A percentile compares a stretch with the other conserved stretches of the same genome.
Conservation (phyloP, 768 basidiomycete species). For the Phaeotremella skinneri region DNA sequence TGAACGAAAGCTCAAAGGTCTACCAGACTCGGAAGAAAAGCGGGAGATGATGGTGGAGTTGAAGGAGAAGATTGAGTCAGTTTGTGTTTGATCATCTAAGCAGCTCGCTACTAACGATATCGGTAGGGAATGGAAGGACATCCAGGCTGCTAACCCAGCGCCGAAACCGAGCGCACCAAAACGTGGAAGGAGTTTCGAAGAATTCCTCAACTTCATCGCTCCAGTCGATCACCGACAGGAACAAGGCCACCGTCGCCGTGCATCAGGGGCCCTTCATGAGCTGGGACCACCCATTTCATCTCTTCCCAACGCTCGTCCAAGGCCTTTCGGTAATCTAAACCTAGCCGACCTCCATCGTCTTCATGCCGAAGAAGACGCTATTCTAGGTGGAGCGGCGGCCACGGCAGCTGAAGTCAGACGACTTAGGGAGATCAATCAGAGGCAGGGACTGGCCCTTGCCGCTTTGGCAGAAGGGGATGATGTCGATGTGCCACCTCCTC, state of each 20-base stretch:
- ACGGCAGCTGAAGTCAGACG: conserved; percentile 21
- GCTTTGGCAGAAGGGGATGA: not conserved
- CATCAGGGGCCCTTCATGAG: conserved; percentile 31
- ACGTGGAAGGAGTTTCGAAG: conserved; percentile 25
- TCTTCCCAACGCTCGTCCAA: not conserved
- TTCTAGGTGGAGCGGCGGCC: not conserved
- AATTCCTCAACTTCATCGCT: conserved; percentile 29
- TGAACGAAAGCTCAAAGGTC: conserved; percentile 32
- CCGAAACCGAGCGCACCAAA: conserved; percentile 13
- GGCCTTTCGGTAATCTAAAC: conserved; percentile 7
- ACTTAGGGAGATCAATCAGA: conserved; percentile 19
- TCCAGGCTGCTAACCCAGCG: conserved; percentile 19
- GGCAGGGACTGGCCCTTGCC: not conserved
- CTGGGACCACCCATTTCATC: conserved; percentile 26
- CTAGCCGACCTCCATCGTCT: conserved; percentile 19
- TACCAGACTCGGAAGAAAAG: conserved; percentile 27
- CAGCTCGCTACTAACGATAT: not conserved
- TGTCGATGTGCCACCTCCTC: too few relatives aligned
- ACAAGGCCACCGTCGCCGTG: conserved; percentile 17
- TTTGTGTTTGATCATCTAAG: not conserved
- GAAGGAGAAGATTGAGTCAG: conserved; percentile 36
- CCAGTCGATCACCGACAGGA: conserved; percentile 17
- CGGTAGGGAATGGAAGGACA: conserved; percentile 32
- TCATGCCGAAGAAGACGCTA: conserved; percentile 26
- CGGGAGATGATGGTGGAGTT: conserved; percentile 31